These are phyloP conservation scores for Chlorociboria aeruginascens DNA, from an alignment of 495 filamentous ascomycete species.

Conservation along the genomic window DNA sequence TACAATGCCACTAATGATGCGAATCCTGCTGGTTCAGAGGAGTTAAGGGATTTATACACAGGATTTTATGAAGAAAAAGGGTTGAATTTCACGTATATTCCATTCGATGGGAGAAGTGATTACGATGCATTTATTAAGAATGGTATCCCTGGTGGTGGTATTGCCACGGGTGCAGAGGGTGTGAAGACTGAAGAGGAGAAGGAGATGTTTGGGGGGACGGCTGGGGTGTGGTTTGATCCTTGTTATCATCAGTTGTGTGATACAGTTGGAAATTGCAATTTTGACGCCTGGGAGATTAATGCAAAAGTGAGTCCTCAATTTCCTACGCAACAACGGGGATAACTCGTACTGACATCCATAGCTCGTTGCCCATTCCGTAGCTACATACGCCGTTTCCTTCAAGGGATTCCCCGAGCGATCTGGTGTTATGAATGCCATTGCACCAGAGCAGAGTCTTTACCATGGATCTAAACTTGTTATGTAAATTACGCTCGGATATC, in stretches of 20 bases:
- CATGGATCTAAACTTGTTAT: slow-evolving; percentile 14
- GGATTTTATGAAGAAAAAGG: slow-evolving; percentile 35
- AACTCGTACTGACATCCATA: neutral
- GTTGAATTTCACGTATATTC: slow-evolving; percentile 38
- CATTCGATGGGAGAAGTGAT: slow-evolving; percentile 44
- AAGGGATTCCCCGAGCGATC: slow-evolving; percentile 38
- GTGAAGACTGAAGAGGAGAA: slow-evolving; percentile 41
- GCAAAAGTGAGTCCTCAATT: slow-evolving; percentile 26
- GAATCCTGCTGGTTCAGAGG: slow-evolving; percentile 36
- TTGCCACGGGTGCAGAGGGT: slow-evolving; percentile 50
- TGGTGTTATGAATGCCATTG: neutral
- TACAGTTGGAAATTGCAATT: slow-evolving; percentile 33
- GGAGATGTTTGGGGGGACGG: slow-evolving; percentile 37
- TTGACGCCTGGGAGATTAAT: slow-evolving; percentile 41
- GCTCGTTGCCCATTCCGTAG: slow-evolving; percentile 44
- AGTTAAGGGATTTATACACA: slow-evolving; percentile 38
- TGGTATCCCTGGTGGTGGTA: slow-evolving; percentile 42
- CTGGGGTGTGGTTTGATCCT: slow-evolving; percentile 38
- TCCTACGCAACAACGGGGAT: neutral
- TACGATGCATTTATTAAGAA: slow-evolving; percentile 43
- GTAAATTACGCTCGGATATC: slow-evolving; percentile 4
- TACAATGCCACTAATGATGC: slow-evolving; percentile 33
- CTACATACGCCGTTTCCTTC: slow-evolving; percentile 38
- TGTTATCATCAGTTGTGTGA: slow-evolving; percentile 48
- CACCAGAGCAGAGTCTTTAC: slow-evolving; percentile 3